These are phyloP conservation scores for Thielaviopsis euricoi DNA, from an alignment of 2,329 filamentous ascomycete species.

Conservation along the genomic window DNA sequence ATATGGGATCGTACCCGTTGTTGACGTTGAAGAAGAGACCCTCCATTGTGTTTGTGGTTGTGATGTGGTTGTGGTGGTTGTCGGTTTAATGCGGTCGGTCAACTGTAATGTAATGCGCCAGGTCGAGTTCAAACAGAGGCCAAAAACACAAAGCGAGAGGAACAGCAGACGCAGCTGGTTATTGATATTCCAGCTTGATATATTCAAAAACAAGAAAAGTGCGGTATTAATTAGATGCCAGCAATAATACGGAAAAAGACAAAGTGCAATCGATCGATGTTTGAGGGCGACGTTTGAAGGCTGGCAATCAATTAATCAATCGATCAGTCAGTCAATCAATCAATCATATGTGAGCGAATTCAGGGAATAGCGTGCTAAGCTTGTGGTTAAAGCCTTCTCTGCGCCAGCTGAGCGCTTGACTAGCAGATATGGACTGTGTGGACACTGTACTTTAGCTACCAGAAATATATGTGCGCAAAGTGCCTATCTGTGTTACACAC, in stretches of 20 bases:
- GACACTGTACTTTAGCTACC: not conserved
- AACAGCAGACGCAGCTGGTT: not conserved
- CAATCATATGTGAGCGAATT: conserved; percentile 8
- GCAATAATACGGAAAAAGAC: not conserved
- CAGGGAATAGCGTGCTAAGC: not conserved
- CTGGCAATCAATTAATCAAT: too few species aligned
- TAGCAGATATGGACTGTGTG: not conserved
- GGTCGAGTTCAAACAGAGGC: not conserved
- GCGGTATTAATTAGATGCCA: not conserved
- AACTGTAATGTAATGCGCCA: not conserved
- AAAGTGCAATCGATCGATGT: not conserved
- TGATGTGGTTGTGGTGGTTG: conserved; percentile 7
- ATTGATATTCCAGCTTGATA: not conserved
- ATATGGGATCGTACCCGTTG: conserved; percentile 48
- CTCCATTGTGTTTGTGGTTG: conserved; percentile 51
- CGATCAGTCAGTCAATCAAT: too few species aligned
- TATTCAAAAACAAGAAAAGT: not conserved
- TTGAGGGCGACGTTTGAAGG: not conserved
- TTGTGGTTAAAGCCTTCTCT: not conserved
- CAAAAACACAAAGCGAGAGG: not conserved
- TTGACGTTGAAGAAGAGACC: conserved; percentile 89
- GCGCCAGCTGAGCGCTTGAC: not conserved
- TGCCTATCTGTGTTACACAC: not conserved
- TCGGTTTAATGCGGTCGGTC: conserved; percentile 10
- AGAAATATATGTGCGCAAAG: not conserved